phyloP scores from a whole-genome alignment of 2,329 filamentous ascomycete species.

The Tolypocladium sp. region DNA sequence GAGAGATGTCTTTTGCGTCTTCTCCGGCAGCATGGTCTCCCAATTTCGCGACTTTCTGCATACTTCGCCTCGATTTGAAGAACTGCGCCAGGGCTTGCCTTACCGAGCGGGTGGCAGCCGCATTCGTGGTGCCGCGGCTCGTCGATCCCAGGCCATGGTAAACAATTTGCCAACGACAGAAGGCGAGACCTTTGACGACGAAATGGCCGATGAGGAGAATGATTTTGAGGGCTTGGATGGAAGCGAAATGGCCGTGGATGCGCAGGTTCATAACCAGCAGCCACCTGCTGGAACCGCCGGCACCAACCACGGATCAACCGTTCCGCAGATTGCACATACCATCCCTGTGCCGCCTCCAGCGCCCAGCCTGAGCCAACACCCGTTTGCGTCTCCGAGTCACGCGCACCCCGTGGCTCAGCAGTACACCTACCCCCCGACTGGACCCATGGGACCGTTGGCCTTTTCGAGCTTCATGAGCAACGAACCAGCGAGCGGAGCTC shows the following conservation, averaged over 20 bases:
- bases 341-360: slow-evolving; percentile 18
- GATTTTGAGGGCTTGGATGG: slow-evolving; percentile 31
- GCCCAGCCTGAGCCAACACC: slow-evolving; percentile 13
- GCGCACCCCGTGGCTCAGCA: slow-evolving; percentile 9
- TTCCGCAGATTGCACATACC: slow-evolving; percentile 8
- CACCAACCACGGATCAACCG: background rate
- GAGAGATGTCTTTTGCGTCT: slow-evolving; percentile 92
- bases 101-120: slow-evolving; percentile 6
- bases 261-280: slow-evolving; percentile 14
- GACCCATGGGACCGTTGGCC: slow-evolving; percentile 10
- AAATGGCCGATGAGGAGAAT: slow-evolving; percentile 35
- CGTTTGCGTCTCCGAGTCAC: slow-evolving; percentile 11
- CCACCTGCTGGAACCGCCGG: background rate
- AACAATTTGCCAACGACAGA: slow-evolving; percentile 12
- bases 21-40: slow-evolving; percentile 77
- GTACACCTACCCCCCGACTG: slow-evolving; percentile 8
- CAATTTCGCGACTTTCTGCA: slow-evolving; percentile 74
- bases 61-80: slow-evolving; percentile 35
- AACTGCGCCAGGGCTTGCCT: slow-evolving; percentile 25
- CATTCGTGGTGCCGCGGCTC: slow-evolving; percentile 5
- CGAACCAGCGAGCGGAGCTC: slow-evolving; percentile 10
- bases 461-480: slow-evolving; percentile 19
- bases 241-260: slow-evolving; percentile 28
- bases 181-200: slow-evolving; percentile 30
- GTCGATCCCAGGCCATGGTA: slow-evolving; percentile 8